Evolutionary conservation across 1,139 yeast species (phyloP).

Genomic region (Geotrichum phurueaensis): DNA sequence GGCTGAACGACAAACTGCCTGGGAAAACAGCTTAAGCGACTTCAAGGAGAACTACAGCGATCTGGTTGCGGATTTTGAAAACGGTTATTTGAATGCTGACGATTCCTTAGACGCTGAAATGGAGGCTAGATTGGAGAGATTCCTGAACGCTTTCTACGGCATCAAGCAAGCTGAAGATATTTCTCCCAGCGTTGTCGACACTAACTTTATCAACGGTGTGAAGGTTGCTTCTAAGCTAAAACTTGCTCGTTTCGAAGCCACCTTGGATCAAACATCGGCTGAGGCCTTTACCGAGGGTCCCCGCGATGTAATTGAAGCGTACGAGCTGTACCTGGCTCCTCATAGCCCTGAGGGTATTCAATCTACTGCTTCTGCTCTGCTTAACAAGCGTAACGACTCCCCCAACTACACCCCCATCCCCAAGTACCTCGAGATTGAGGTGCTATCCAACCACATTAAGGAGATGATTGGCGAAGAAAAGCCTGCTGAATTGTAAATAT

Average conservation of each 20-base stretch:
- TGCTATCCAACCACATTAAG: constrained; percentile 2
- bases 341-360: constrained; percentile 41
- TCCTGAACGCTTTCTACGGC: constrained; percentile 78
- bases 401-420: constrained; percentile 1
- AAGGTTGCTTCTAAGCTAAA: constrained; percentile 62
- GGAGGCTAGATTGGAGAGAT: constrained; percentile 66
- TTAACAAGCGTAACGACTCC: constrained; percentile 4
- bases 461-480: constrained; percentile 3
- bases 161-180: constrained; percentile 41
- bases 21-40: constrained; percentile 52
- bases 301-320: constrained; percentile 48
- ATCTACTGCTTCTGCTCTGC: constrained; percentile 5
- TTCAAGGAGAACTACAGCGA: constrained; percentile 41
- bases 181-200: constrained; percentile 48
- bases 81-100: constrained; percentile 53
- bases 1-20: constrained; percentile 76
- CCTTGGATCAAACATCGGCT: constrained; percentile 22
- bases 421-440: constrained; percentile 3
- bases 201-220: constrained; percentile 62
- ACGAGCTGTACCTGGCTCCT: constrained; percentile 44
- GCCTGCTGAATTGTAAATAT: neutral
- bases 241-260: constrained; percentile 42
- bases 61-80: constrained; percentile 53
- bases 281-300: constrained; percentile 27
- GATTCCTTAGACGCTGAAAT: constrained; percentile 52